Conservation (phyloP, 2,329 filamentous ascomycete genomes). For the Cladosporium sp. region DNA sequence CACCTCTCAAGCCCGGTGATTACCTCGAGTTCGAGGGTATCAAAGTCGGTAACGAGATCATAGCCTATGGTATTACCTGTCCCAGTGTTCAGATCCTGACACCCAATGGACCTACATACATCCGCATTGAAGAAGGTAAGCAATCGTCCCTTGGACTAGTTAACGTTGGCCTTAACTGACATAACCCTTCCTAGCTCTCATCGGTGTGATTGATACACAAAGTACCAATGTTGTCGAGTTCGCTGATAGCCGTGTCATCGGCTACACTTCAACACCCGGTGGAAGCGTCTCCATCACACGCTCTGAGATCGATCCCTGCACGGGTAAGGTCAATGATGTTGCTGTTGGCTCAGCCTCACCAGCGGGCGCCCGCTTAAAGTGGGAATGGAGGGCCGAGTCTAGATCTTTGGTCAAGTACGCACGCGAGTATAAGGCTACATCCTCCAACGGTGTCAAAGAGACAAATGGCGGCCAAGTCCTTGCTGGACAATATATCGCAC, state of each 20-base stretch:
- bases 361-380: slow-evolving; percentile 21
- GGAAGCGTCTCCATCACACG: slow-evolving; percentile 35
- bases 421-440: slow-evolving; percentile 39
- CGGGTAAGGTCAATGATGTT: slow-evolving; percentile 36
- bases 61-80: slow-evolving; percentile 36
- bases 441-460: slow-evolving; percentile 30
- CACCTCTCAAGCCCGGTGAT: slow-evolving; percentile 38
- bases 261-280: slow-evolving; percentile 38
- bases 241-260: slow-evolving; percentile 30
- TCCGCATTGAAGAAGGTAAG: slow-evolving; percentile 37
- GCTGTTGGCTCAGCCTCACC: slow-evolving; percentile 33
- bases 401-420: slow-evolving; percentile 33
- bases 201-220: slow-evolving; percentile 37
- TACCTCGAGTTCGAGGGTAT: slow-evolving; percentile 40
- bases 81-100: slow-evolving; percentile 38
- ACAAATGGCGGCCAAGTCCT: slow-evolving; percentile 34
- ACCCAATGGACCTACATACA: slow-evolving; percentile 32
- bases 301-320: slow-evolving; percentile 42
- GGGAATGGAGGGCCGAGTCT: slow-evolving; percentile 32
- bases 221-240: slow-evolving; percentile 31
- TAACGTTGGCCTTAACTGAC: too few species aligned
- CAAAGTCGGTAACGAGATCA: slow-evolving; percentile 31
- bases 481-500: slow-evolving; percentile 40
- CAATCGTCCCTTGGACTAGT: too few species aligned
- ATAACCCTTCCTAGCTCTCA: slow-evolving; percentile 23